Conservation (phyloP, 2,329 filamentous ascomycete species). For the Nemania serpens region DNA sequence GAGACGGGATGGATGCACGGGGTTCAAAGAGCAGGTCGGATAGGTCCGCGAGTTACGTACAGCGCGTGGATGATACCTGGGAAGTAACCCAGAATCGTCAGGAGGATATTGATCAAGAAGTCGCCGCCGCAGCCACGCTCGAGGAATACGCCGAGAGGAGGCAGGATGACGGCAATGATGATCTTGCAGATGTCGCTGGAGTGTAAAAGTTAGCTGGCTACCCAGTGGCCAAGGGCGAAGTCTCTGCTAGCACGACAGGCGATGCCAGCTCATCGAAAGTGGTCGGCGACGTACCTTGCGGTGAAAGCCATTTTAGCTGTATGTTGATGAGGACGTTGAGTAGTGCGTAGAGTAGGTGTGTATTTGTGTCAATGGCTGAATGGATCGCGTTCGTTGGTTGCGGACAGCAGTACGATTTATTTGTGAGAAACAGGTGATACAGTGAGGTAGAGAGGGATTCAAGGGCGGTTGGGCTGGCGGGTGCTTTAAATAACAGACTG, state of each 20-base stretch:
- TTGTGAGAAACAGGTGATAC: not conserved
- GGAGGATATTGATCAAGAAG: slow-evolving; percentile 78
- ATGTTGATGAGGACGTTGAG: not conserved
- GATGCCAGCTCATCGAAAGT: not conserved
- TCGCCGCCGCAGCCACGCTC: slow-evolving; percentile 78
- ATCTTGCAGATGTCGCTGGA: slow-evolving; percentile 65
- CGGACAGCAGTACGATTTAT: not conserved
- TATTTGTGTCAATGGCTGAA: not conserved
- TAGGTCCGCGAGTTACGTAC: slow-evolving; percentile 53
- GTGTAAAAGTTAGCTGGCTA: not conserved
- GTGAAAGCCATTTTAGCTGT: slow-evolving; percentile 59
- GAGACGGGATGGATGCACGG: too few species aligned
- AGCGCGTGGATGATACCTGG: slow-evolving; percentile 79
- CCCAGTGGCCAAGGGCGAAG: too few species aligned
- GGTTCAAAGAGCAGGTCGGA: not conserved
- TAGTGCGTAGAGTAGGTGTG: not conserved
- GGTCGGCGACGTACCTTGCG: slow-evolving; percentile 52
- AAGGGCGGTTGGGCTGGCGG: not conserved
- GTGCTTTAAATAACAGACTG: slow-evolving; percentile 21
- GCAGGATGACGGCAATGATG: slow-evolving; percentile 78
- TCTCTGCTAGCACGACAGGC: too few species aligned
- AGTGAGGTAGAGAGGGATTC: not conserved
- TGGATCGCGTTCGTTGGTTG: not conserved
- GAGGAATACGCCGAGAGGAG: slow-evolving; percentile 80
- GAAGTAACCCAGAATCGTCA: slow-evolving; percentile 72